Evolutionary conservation across 192 early-diverging fungal genomes (phyloP), one percentile per base, ranked within the genome.

Genomic region (Lunasporangiospora selenospora): DNA sequence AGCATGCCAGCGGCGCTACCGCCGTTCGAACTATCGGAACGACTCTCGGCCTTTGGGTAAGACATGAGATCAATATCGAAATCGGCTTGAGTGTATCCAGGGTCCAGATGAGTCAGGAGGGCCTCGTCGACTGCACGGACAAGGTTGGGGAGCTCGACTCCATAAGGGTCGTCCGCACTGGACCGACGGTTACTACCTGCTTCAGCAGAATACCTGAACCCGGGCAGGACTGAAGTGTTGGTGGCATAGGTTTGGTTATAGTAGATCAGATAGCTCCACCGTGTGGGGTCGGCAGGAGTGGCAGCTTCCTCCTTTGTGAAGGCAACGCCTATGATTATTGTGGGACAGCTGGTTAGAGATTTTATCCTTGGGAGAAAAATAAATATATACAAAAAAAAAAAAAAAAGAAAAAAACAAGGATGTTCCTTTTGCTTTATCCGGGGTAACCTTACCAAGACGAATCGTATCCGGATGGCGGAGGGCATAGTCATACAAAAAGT

Each of bases 181-280:
- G 19, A 2, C 5, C 30, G 0, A 10, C 67, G 67, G 26, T 52
- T 57, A 16, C 36, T 49, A 10, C 67, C 67, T 0, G 67, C 67
- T 19, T 71, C 67, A 29, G 51, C 43, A 19, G 52, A 51, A 43
- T 71, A 71, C 19, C 40, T 44, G 67, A 52, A 71, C 44, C 59
- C 67, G 43, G 83, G 80, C 6, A 86, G 49, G 61, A 88, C 86
- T 19, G 82, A 79, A 21, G 69, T 77, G 63, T 92, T 92, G 45
- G 76, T 77, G 21, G 71, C 78, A 18, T 80, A 62, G 12, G 84
- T 67, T 23, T 75, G 78, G 58, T 92, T 92, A 75, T 82, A 88
- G 82, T 88, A 92, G 37, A 92, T 44, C 67, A 92, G 90, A 61
- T 92, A 92, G 40, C 80, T 85, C 53, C 83, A 79, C 50, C 88